Base-by-base conservation (phyloP, 177 flowering plant genomes). In the Vitis hybrid region DNA sequence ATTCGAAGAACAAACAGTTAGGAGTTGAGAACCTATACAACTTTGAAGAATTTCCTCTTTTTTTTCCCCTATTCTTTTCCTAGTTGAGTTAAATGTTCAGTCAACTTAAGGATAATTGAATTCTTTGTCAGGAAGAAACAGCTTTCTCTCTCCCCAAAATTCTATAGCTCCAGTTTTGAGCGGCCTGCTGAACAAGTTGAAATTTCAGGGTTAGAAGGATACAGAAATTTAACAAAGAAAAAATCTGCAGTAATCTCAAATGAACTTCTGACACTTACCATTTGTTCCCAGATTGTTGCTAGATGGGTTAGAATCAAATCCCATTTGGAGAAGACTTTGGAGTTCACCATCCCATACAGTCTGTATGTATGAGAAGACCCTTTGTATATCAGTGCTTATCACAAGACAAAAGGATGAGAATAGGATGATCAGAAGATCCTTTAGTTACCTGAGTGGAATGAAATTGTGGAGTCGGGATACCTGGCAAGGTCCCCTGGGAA, bases 291-390 rank as follows among this genome's bases (percentile, higher is more conserved):
- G 74, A 77, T 71, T 85, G 81, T 81, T 83, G 9, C 77, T 75
- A 11, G 85, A 76, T 15, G 84, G 73, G 68, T 76, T 77, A n/a
- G 93, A 70, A 65, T 84, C 84, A 30, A 77, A 88, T 11, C 91
- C 97, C 93, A 84, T 88, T 66, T 91, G 94, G 64, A 87, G 72
- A 72, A 90, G 72, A 63, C 75, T 76, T 70, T 94, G 98, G 15
- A 92, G 80, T 56, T 92, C 97, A 74, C 68, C 81, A 65, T 91
- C 86, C 87, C 91, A 81, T 8, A 69, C 63, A 66, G 73, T 30
- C 83, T 88, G 84, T 63, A 73, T 30, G 74, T 67, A 67, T 49
- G 27, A 46, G 11, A 50, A 41, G 46, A 70, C 53, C 11, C 3
- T 27, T 15, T 58, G 1, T 30, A 69, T 67, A 18, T 64, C 30